Evolutionary conservation across 257 asterid genomes (phyloP).

Genomic region (Lycium barbarum): DNA sequence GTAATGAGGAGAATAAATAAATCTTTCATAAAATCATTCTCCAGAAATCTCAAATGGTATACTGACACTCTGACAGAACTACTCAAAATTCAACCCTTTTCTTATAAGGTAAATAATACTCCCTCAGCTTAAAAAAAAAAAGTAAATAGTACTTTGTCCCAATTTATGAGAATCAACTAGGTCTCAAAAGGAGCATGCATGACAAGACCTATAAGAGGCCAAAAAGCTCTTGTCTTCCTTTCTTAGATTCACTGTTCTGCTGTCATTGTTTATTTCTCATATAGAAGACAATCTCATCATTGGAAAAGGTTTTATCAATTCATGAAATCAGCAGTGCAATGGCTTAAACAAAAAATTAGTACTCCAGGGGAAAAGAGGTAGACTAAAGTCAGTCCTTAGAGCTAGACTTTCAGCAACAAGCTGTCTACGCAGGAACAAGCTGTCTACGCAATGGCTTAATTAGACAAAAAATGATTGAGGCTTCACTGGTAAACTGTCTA

Average conservation of each 20-base stretch:
- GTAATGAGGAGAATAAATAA: too few species aligned
- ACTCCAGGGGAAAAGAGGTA: slow-evolving; percentile 18
- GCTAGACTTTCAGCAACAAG: slow-evolving; percentile 94
- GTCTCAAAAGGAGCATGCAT: not conserved
- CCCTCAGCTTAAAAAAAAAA: too few species aligned
- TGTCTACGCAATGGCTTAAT: too few species aligned
- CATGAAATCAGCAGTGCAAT: not conserved
- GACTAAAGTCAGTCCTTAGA: slow-evolving; percentile 53
- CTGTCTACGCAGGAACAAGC: too few species aligned
- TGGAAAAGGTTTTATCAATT: too few species aligned
- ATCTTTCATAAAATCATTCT: too few species aligned
- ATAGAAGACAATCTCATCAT: not conserved
- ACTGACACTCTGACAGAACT: not conserved
- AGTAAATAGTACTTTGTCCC: too few species aligned
- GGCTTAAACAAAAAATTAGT: not conserved
- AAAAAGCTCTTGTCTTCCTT: not conserved
- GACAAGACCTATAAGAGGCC: slow-evolving; percentile 20
- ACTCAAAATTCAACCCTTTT: not conserved
- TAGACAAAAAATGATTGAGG: slow-evolving; percentile 62
- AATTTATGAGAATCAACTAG: not conserved
- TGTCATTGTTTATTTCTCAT: not conserved
- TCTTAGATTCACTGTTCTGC: not conserved
- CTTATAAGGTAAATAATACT: not conserved
- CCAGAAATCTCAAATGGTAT: too few species aligned
- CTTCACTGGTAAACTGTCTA: slow-evolving; percentile 69